Evolutionary conservation across 176 grass and related monocot species (phyloP), one percentile per base, ranked within the genome.

Genomic region (Aegilops tauschii): DNA sequence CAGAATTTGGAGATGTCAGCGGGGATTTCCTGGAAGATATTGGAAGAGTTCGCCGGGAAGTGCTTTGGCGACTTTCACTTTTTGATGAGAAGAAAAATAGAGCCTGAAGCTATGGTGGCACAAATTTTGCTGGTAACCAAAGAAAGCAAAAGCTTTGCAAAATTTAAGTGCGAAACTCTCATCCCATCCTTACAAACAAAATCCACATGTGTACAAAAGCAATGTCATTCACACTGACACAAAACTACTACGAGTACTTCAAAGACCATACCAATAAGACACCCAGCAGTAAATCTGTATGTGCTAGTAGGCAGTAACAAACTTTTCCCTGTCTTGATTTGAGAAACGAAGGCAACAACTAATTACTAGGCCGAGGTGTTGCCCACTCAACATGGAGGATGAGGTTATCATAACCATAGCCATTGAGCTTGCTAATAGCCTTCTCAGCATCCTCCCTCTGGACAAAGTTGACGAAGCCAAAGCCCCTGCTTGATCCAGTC

Each of bases 381-480:
- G 94, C 94, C 94, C 90, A 94, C 80, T 97, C 94, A 7, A 97
- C 94, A n/a, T 92, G 79, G 16, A 97, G 87, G 87, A 97, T 97
- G 69, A 97, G 90, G 78, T 97, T 97, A 76, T 97, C 94, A 69
- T 97, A 97, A 36, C 94, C 94, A 80, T 97, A 97, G 2, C 94
- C 94, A 74, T 97, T 97, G 67, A 97, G 92, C 85, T 97, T 97
- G 80, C 91, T 92, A 61, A 94, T 97, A 14, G 94, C 91, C 83
- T 85, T 93, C 58, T 94, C 92, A 0, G 90, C 94, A 1, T 97
- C 90, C 77, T 97, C 94, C 35, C 87, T 88, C 83, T 90, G 84
- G n/a, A 97, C 88, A 50, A 97, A 94, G 54, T 97, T 94, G 59
- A 97, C 87, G 4, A 97, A 97, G 40, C 91, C 92, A 58, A 94